These are phyloP conservation scores for Geoglossum cookeanum DNA, from an alignment of 2,329 filamentous ascomycete genomes.

Conservation along the genomic window DNA sequence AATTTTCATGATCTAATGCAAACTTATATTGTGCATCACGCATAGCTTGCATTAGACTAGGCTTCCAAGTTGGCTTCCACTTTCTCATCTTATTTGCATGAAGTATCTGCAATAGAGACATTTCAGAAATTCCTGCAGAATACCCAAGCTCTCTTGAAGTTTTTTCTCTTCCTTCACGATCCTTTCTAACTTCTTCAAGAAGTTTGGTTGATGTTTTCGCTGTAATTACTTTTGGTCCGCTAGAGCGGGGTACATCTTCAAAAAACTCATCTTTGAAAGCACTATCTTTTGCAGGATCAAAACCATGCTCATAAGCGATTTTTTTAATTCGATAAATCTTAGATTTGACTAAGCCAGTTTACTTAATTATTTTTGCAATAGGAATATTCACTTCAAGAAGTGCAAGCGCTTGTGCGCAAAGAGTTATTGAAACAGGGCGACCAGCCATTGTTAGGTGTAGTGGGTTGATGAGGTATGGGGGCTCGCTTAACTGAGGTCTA, in stretches of 20 bases:
- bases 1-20: background rate
- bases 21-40: background rate
- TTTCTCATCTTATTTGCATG: background rate
- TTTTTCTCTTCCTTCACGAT: background rate
- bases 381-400: too few species aligned
- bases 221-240: background rate
- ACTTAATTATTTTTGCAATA: too few species aligned
- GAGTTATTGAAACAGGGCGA: too few species aligned
- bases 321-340: too few species aligned
- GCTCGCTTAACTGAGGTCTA: too few species aligned
- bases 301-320: background rate
- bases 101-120: background rate
- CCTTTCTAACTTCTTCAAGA: background rate
- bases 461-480: too few species aligned
- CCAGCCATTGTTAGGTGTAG: too few species aligned
- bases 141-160: background rate
- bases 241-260: background rate
- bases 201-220: background rate
- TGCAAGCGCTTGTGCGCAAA: too few species aligned
- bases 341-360: too few species aligned
- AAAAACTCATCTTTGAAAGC: conserved; percentile 1
- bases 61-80: background rate
- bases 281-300: background rate
- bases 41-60: background rate
- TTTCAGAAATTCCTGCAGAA: background rate